Evolutionary conservation across 768 basidiomycete genomes (phyloP).

Genomic region (Mycena maculata): DNA sequence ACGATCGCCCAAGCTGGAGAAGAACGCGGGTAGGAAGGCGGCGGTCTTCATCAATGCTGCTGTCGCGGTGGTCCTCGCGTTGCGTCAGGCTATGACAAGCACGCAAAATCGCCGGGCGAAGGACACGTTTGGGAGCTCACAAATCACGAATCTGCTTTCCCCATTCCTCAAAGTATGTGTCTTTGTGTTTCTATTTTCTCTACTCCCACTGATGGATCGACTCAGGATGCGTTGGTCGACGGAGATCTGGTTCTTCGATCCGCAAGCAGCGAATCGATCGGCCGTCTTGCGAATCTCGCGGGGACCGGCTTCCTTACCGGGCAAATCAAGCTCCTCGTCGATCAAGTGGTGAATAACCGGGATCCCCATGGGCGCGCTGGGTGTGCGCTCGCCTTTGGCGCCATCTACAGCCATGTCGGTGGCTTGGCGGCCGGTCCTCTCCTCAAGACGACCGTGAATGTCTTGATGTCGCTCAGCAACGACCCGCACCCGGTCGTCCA

Average conservation of each 20-base stretch:
- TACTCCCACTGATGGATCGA: too few species aligned
- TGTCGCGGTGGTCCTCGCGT: slow-evolving; percentile 76
- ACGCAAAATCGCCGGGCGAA: slow-evolving; percentile 66
- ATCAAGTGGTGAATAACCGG: slow-evolving; percentile 94
- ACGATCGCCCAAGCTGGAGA: slow-evolving; percentile 83
- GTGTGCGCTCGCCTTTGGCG: slow-evolving; percentile 91
- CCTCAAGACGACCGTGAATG: slow-evolving; percentile 94
- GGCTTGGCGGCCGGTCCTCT: slow-evolving; percentile 95
- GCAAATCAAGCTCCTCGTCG: slow-evolving; percentile 91
- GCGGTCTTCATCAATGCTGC: slow-evolving; percentile 86
- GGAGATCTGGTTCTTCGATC: slow-evolving; percentile 81
- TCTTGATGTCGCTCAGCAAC: slow-evolving; percentile 93
- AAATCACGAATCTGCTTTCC: slow-evolving; percentile 71
- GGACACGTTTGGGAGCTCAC: slow-evolving; percentile 73
- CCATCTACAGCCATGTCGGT: slow-evolving; percentile 92
- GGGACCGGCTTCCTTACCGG: slow-evolving; percentile 86
- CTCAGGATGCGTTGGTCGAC: slow-evolving; percentile 83
- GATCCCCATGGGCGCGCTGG: slow-evolving; percentile 94
- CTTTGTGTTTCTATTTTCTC: too few species aligned
- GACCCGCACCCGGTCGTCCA: slow-evolving; percentile 98
- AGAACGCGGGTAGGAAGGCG: slow-evolving; percentile 86
- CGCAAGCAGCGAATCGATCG: slow-evolving; percentile 89
- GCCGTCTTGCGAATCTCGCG: slow-evolving; percentile 84
- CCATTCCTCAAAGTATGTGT: slow-evolving; percentile 79
- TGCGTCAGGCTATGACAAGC: slow-evolving; percentile 65